phyloP scores from a whole-genome alignment of 2,329 filamentous ascomycete species.

The Teratosphaeria viscida region DNA sequence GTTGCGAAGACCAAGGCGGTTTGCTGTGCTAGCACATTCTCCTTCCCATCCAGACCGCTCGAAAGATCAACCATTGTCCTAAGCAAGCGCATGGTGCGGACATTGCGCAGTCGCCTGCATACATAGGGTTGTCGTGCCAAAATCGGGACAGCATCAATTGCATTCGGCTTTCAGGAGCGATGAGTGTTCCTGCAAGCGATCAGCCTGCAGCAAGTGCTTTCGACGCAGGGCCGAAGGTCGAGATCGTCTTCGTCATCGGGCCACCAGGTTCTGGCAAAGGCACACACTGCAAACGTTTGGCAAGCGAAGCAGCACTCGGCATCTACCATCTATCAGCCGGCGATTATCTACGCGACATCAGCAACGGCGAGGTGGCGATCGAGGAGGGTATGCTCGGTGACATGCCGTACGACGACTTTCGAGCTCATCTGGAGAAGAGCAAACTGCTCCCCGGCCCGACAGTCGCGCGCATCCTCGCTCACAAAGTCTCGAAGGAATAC shows the following conservation, averaged over 20 bases:
- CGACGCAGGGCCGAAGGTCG: neutral
- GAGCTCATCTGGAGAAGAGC: conserved; percentile 3
- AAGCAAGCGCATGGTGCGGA: neutral
- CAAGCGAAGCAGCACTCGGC: neutral
- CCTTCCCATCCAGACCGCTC: neutral
- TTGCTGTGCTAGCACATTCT: neutral
- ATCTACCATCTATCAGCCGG: conserved; percentile 22
- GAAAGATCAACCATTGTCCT: neutral
- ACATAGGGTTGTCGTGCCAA: neutral
- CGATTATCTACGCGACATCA: conserved; percentile 14
- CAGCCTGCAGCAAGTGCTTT: neutral
- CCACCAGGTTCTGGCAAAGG: conserved; percentile 27
- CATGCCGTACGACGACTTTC: conserved; percentile 1
- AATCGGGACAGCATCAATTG: neutral
- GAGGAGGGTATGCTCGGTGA: neutral
- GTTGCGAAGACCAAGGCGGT: neutral
- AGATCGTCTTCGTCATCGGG: conserved; percentile 11
- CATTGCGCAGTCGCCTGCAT: neutral
- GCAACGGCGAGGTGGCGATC: neutral
- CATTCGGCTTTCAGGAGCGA: neutral
- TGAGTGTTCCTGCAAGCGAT: neutral
- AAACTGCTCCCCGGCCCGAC: neutral
- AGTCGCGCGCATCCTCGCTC: conserved; percentile 5
- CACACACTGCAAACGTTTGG: conserved; percentile 17
- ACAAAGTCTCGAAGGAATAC: conserved; percentile 2